Base-by-base conservation (phyloP, 306 rosid genomes). In the Pyrus communis region DNA sequence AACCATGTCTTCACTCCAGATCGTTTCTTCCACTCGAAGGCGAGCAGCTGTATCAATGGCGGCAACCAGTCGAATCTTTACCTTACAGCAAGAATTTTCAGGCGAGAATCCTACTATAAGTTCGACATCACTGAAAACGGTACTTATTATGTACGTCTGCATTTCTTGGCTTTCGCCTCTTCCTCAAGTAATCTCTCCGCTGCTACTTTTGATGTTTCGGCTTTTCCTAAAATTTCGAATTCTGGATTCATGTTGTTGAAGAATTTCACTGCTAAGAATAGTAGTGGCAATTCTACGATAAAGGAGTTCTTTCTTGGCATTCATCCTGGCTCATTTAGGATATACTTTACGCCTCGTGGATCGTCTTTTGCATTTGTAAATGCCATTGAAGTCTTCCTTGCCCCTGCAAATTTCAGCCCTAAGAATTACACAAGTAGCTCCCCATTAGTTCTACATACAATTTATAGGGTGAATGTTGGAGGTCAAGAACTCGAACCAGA, bases 351-450 rank as follows among this genome's bases (percentile, higher is more conserved):
- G 1, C 93, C 93, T n/a, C 64, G 11, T 10, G 69, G 14, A 27
- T 79, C 88, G 17, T 81, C 88, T n/a, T 55, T 86, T 54, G 93
- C 93, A 0, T 89, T 79, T 77, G 75, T 89, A 1, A 89, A 87
- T 75, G 93, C 93, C 49, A 85, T 87, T 21, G 93, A 89, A 81
- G 71, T 86, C 27, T 79, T 89, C 68, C 82, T 67, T 42, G 74
- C 81, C 30, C 85, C 84, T 45, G 25, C 66, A 3, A 21, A 38
- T 51, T 79, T 79, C 78, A 63, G 12, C 58, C 33, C 22, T 7
- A 19, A 33, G 52, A 11, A 12, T n/a, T 74, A 46, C 38, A 3
- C 1, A 4, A 60, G 75, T 43, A 43, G 51, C 23, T 11, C 11
- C 21, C 67, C 81, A 51, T 8, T 25, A 65, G 27, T 57, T 57